Evolutionary conservation across 2,329 filamentous ascomycete genomes (phyloP).

Genomic region (Xylariaceae sp.): DNA sequence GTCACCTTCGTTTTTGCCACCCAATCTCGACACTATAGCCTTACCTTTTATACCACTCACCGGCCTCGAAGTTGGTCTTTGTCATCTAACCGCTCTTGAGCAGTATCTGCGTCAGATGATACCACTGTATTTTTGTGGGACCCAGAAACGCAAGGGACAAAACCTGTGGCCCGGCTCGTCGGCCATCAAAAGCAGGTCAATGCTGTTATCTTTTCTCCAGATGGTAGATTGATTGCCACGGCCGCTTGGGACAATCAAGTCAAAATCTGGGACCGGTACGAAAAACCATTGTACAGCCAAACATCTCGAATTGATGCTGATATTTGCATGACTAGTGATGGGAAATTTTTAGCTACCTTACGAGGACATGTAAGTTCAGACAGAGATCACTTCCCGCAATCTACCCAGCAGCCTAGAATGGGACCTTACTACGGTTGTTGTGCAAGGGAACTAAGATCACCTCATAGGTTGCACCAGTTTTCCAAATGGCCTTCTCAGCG

Average conservation of each 20-base stretch:
- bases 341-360: conserved; percentile 80
- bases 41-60: no score
- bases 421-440: background rate
- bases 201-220: conserved; percentile 89
- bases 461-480: conserved; percentile 65
- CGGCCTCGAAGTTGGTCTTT: no score
- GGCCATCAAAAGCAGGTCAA: conserved; percentile 98
- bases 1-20: no score
- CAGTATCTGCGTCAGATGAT: conserved; percentile 9
- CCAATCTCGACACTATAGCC: conserved; percentile 62
- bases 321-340: conserved; percentile 41
- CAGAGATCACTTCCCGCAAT: background rate
- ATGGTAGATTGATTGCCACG: conserved; percentile 82
- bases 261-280: conserved; percentile 77
- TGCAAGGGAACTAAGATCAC: conserved; percentile 6
- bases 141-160: conserved; percentile 65
- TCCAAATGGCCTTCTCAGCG: conserved; percentile 87
- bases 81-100: no score
- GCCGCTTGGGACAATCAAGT: conserved; percentile 92
- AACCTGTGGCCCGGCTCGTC: conserved; percentile 82
- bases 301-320: conserved; percentile 1
- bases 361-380: conserved; percentile 69
- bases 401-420: background rate
- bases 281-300: conserved; percentile 4
- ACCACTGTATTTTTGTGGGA: conserved; percentile 97